A percentile compares a stretch with the other conserved stretches of the same genome.
Conservation (phyloP, 2,329 filamentous ascomycete genomes). For the Trichoderma koningii region DNA sequence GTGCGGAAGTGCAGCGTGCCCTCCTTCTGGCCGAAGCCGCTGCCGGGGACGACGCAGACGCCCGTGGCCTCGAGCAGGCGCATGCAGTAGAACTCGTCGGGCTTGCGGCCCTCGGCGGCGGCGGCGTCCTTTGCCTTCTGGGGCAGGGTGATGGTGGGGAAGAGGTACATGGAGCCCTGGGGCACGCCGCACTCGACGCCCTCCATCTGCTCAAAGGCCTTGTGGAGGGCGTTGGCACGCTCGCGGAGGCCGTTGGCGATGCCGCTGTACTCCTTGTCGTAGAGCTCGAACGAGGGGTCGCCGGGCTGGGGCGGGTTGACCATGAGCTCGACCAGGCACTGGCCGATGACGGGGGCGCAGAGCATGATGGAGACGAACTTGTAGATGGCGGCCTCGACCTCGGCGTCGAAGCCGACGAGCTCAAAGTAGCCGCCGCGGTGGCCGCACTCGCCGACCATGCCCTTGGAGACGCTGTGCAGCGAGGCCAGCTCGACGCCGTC, state of each 20-base stretch:
- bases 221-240: slow-evolving; percentile 81
- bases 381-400: slow-evolving; percentile 92
- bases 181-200: slow-evolving; percentile 88
- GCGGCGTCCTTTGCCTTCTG: slow-evolving; percentile 76
- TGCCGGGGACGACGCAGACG: slow-evolving; percentile 89
- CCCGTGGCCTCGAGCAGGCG: slow-evolving; percentile 89
- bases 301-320: slow-evolving; percentile 88
- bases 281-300: slow-evolving; percentile 80
- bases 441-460: slow-evolving; percentile 98
- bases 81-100: slow-evolving; percentile 95
- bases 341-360: slow-evolving; percentile 90
- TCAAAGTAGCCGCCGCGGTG: slow-evolving; percentile 98
- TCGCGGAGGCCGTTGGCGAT: slow-evolving; percentile 78
- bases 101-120: slow-evolving; percentile 66
- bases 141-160: slow-evolving; percentile 86
- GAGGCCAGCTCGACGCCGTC: slow-evolving; percentile 86
- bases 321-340: slow-evolving; percentile 97
- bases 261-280: slow-evolving; percentile 78
- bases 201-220: slow-evolving; percentile 93
- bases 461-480: slow-evolving; percentile 92
- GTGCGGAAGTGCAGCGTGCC: slow-evolving; percentile 92
- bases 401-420: slow-evolving; percentile 81
- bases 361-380: slow-evolving; percentile 98
- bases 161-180: slow-evolving; percentile 98
- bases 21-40: slow-evolving; percentile 91